Evolutionary conservation across 2,329 filamentous ascomycete species (phyloP), one percentile per base, ranked within the genome.

Genomic region (Myriosclerotinia scirpicola): DNA sequence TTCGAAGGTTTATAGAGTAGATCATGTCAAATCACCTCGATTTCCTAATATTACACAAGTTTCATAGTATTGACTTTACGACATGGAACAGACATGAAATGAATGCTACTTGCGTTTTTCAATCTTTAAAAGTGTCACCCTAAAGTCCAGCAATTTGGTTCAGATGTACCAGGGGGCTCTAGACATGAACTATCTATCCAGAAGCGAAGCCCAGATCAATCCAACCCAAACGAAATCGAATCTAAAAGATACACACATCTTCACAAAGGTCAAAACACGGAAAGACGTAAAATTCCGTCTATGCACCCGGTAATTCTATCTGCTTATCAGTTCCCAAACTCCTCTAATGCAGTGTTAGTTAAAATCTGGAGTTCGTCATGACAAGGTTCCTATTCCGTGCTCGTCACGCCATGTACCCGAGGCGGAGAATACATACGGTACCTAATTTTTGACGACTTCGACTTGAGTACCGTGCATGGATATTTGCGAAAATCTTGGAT

Each of bases 1-100:
- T 90, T 84, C 82, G 81, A 82, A 46, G 68, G 63, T 59, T 48
- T 70, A 38, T 65, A 65, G 64, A 61, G 38, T 52, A 26, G 22
- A 36, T 22, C 11, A 26, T 56, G 8, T 64, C n/a, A 50, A 5
- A 52, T 40, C 14, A 38, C 14, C 9, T 50, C 15, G 14, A 22
- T 6, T 36, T 26, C 20, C 15, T 12, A 17, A 50, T 12, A 14
- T 20, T 1, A 50, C 17, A 50, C 44, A 61, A 38, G n/a, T 17
- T 11, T 60, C n/a, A 20, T 17, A 38, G 22, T 22, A 36, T 34
- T 9, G 30, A 15, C 26, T 34, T 38, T 17, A 40, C 15, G 12
- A 34, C 26, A 38, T 38, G 34, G 14, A 15, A 50, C 26, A 17
- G 58, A n/a, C 34, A 22, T 9, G 44, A 40, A 9, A 50, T 22